These are phyloP conservation scores for Backusella circina DNA, from an alignment of 192 early-diverging fungal genomes.

Conservation along the genomic window DNA sequence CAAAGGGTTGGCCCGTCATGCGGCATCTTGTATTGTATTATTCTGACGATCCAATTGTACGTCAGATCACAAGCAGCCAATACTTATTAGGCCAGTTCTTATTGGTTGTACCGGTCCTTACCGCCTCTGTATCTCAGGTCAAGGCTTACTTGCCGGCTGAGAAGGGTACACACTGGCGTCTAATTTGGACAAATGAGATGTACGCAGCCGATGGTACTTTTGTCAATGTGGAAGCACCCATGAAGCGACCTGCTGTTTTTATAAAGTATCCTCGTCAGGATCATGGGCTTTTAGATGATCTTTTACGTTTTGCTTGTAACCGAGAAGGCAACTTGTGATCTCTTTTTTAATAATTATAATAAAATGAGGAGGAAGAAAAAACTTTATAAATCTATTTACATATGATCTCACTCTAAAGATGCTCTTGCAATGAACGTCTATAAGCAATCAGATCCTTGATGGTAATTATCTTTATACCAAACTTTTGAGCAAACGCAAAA, in stretches of 20 bases:
- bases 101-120: constrained; percentile 31
- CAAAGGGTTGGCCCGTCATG: constrained; percentile 30
- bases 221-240: constrained; percentile 21
- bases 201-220: constrained; percentile 21
- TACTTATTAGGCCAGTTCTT: constrained; percentile 33
- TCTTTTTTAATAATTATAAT: too few species aligned
- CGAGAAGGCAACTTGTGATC: not conserved
- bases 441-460: constrained; percentile 86
- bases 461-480: constrained; percentile 81
- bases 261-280: constrained; percentile 31
- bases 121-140: constrained; percentile 15
- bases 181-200: constrained; percentile 28
- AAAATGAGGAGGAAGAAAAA: too few species aligned
- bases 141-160: constrained; percentile 38
- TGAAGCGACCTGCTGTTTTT: constrained; percentile 35
- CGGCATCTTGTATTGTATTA: constrained; percentile 36
- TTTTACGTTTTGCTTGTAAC: constrained; percentile 16
- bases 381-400: too few species aligned
- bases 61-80: constrained; percentile 30
- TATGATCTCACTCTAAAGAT: not conserved
- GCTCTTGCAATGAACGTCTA: constrained; percentile 14
- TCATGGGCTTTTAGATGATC: constrained; percentile 14
- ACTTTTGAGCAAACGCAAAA: constrained; percentile 76
- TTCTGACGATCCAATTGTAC: constrained; percentile 22
- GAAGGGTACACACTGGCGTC: constrained; percentile 16